These are phyloP conservation scores for Monilinia fructigena DNA, from an alignment of 2,329 filamentous ascomycete species.

Conservation along the genomic window DNA sequence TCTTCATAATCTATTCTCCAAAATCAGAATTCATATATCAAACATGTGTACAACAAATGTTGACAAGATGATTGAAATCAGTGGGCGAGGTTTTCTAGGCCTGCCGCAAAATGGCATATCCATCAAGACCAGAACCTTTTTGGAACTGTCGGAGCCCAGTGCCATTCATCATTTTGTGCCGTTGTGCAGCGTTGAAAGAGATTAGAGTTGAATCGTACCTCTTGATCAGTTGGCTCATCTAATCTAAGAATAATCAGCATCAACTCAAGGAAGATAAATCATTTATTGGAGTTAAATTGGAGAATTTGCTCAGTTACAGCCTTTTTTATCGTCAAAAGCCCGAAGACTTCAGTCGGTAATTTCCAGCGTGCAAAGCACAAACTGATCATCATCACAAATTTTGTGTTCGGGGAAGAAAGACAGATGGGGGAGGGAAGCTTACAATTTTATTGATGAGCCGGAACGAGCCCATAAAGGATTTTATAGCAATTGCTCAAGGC, in stretches of 20 bases:
- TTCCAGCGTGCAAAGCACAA: constrained; percentile 66
- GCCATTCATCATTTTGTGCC: constrained; percentile 74
- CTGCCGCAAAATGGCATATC: constrained; percentile 90
- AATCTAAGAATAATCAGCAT: constrained; percentile 22
- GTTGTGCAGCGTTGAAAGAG: constrained; percentile 24
- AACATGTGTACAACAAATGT: constrained; percentile 9
- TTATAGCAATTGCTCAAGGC: background rate
- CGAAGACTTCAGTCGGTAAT: constrained; percentile 84
- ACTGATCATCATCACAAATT: constrained; percentile 40
- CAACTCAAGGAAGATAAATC: background rate
- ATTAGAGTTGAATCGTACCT: constrained; percentile 27
- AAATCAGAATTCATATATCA: constrained; percentile 18
- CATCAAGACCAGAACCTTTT: constrained; percentile 58
- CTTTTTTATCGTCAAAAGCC: constrained; percentile 76
- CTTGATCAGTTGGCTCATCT: background rate
- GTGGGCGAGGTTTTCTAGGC: constrained; percentile 99
- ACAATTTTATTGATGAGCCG: constrained; percentile 12
- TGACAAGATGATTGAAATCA: constrained; percentile 54
- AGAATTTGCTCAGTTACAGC: constrained; percentile 71
- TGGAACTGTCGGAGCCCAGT: constrained; percentile 87
- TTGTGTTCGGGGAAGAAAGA: background rate
- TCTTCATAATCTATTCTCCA: constrained; percentile 7
- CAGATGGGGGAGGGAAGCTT: background rate
- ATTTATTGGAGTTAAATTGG: background rate
- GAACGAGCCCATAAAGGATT: too few species aligned